Evolutionary conservation across 164 flowering plant species (phyloP), one percentile per base, ranked within the genome.

Genomic region (Chimonanthus praecox): DNA sequence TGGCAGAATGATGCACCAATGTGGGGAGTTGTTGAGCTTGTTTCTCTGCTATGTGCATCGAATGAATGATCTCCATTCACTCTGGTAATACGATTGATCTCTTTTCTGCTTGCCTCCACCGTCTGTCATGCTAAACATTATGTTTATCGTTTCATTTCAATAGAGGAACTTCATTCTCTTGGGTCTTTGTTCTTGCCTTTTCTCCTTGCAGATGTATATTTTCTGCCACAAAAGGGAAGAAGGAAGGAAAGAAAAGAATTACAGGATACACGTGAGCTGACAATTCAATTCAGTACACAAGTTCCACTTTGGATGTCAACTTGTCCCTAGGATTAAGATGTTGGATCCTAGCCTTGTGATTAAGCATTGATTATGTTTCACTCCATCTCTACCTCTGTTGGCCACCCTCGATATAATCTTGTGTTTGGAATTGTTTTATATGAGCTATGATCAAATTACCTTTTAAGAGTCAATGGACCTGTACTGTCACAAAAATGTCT

Each of bases 1-100:
- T 45, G 70, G 82, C 91, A 94, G 98, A 90, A 94, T 83, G 98
- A 94, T 80, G 89, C 94, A 66, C 78, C 94, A 45, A 91, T 94
- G 97, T 70, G 70, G 83, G 97, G 92, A 68, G 94, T 88, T 3
- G 88, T 86, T 3, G 80, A 91, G 62, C 94, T 94, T 68, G 91
- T 83, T 8, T 83, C 90, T 44, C 72, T 78, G 71, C 74, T 80
- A n/a, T 80, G 80, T 64, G 48, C 80, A 47, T 66, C 68, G n/a
- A 68, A 33, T 49, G 72, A 67, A 58, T 58, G 71, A 68, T 58
- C 72, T 70, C 47, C 44, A 48, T 65, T 63, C 9, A 8, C 43
- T 21, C 18, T 16, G 65, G 43, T 54, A 54, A 54, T 54, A 33
- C 33, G 15, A 54, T 54, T 13, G 60, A 54, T 54, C 60, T 16